phyloP scores from a whole-genome alignment of 2,329 filamentous ascomycete genomes.

The Monilinia laxa region DNA sequence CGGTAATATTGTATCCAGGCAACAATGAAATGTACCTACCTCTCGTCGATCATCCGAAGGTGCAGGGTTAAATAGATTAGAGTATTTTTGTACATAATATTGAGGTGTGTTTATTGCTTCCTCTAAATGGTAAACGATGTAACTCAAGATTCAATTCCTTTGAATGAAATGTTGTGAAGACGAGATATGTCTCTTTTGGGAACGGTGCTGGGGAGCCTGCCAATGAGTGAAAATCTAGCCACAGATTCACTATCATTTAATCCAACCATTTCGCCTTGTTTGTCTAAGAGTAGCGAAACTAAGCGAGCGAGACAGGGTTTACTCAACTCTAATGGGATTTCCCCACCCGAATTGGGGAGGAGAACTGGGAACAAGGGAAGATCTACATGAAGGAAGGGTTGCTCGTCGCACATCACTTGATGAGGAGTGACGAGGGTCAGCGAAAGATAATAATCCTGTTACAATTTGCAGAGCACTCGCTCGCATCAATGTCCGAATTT shows the following conservation, averaged over 20 bases:
- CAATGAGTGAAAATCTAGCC: slow-evolving; percentile 21
- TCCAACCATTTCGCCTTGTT: slow-evolving; percentile 7
- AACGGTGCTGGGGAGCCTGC: slow-evolving; percentile 1
- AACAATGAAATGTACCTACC: slow-evolving; percentile 10
- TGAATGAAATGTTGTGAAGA: slow-evolving; percentile 2
- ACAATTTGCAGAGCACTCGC: not conserved
- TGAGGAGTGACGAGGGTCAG: slow-evolving; percentile 1
- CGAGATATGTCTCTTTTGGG: slow-evolving; percentile 17
- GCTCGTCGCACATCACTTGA: slow-evolving; percentile 9
- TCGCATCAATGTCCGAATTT: slow-evolving; percentile 6
- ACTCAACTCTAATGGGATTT: slow-evolving; percentile 12
- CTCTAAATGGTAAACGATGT: slow-evolving; percentile 18
- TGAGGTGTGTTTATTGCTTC: slow-evolving; percentile 7
- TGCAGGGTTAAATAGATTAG: slow-evolving; percentile 15
- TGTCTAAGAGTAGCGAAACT: slow-evolving; percentile 22
- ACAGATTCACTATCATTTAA: slow-evolving; percentile 2
- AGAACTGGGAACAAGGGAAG: slow-evolving; percentile 8
- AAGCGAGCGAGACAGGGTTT: slow-evolving; percentile 20
- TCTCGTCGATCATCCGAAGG: slow-evolving; percentile 17
- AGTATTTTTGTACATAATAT: not conserved
- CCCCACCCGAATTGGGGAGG: slow-evolving; percentile 13
- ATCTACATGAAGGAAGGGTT: slow-evolving; percentile 6
- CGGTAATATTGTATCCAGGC: slow-evolving; percentile 18
- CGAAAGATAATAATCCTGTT: not conserved
- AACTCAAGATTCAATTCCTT: slow-evolving; percentile 20